Conservation (phyloP, 768 basidiomycete species). For the Phaeolepiota aurea region DNA sequence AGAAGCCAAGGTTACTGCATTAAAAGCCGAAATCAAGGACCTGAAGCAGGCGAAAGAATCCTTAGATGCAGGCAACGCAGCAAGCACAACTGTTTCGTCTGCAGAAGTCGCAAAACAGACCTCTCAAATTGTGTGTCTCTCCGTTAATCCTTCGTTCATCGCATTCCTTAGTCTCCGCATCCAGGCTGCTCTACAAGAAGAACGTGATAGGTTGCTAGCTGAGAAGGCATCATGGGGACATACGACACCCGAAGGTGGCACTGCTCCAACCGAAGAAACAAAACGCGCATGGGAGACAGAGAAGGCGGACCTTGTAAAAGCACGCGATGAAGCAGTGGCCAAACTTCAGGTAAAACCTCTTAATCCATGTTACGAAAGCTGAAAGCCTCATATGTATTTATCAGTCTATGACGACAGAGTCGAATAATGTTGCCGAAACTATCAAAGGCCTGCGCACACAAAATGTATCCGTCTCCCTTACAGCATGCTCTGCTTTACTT, state of each 20-base stretch:
- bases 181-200: slow-evolving; percentile 44
- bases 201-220: slow-evolving; percentile 53
- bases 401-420: slow-evolving; percentile 33
- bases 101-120: slow-evolving; percentile 21
- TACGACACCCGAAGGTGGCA: slow-evolving; percentile 15
- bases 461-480: slow-evolving; percentile 20
- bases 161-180: slow-evolving; percentile 3
- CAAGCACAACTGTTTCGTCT: slow-evolving; percentile 9
- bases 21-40: slow-evolving; percentile 26
- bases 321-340: slow-evolving; percentile 51
- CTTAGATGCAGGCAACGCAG: slow-evolving; percentile 7
- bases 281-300: slow-evolving; percentile 44
- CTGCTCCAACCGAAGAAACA: neutral
- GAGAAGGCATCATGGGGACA: slow-evolving; percentile 50
- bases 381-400: slow-evolving; percentile 2
- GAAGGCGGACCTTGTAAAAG: slow-evolving; percentile 47
- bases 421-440: slow-evolving; percentile 35
- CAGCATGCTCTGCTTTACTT: neutral
- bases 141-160: too few relatives aligned
- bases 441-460: slow-evolving; percentile 32
- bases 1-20: slow-evolving; percentile 26
- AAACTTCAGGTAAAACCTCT: slow-evolving; percentile 44
- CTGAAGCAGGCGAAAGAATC: slow-evolving; percentile 16
- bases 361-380: neutral
- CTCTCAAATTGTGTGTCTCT: slow-evolving; percentile 26